Evolutionary conservation across 2,329 filamentous ascomycete genomes (phyloP).

Genomic region (Colletotrichum shisoi): DNA sequence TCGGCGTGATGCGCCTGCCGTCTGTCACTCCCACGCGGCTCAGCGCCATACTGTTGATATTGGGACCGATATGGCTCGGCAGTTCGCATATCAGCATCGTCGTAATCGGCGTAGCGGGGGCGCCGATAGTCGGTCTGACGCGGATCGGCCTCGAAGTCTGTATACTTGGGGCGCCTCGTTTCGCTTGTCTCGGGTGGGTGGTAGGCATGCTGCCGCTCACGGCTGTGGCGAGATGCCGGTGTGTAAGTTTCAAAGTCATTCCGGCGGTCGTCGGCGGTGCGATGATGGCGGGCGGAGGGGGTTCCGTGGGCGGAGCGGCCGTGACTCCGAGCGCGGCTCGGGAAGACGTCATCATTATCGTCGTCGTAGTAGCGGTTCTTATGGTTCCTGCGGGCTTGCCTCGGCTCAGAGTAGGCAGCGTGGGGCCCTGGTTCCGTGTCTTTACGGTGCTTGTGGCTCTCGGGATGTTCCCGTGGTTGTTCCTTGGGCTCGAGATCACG

Average conservation of each 20-base stretch:
- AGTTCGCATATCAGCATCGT: slow-evolving; percentile 10
- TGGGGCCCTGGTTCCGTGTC: slow-evolving; percentile 1
- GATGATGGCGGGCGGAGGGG: background rate
- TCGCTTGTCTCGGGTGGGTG: slow-evolving; percentile 38
- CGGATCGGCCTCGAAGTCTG: slow-evolving; percentile 25
- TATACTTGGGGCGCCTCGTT: slow-evolving; percentile 34
- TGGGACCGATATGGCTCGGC: background rate
- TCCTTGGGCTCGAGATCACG: slow-evolving; percentile 3
- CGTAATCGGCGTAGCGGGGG: slow-evolving; percentile 25
- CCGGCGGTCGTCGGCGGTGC: slow-evolving; percentile 8
- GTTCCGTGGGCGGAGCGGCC: slow-evolving; percentile 5
- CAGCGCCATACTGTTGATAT: slow-evolving; percentile 7
- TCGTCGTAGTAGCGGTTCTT: slow-evolving; percentile 16
- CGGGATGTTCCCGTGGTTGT: slow-evolving; percentile 4
- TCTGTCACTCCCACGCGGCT: slow-evolving; percentile 5
- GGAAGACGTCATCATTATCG: slow-evolving; percentile 8
- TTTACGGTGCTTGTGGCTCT: slow-evolving; percentile 16
- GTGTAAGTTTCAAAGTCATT: slow-evolving; percentile 16
- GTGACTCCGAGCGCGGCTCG: slow-evolving; percentile 23
- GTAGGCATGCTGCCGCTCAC: slow-evolving; percentile 31
- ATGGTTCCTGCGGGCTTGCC: slow-evolving; percentile 2
- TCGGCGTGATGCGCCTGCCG: slow-evolving; percentile 14
- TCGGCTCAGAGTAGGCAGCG: slow-evolving; percentile 5
- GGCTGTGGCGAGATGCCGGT: slow-evolving; percentile 25
- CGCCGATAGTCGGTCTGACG: background rate